Conservation (phyloP, 768 basidiomycete genomes). For the Chalciporus pseudorubinellus region DNA sequence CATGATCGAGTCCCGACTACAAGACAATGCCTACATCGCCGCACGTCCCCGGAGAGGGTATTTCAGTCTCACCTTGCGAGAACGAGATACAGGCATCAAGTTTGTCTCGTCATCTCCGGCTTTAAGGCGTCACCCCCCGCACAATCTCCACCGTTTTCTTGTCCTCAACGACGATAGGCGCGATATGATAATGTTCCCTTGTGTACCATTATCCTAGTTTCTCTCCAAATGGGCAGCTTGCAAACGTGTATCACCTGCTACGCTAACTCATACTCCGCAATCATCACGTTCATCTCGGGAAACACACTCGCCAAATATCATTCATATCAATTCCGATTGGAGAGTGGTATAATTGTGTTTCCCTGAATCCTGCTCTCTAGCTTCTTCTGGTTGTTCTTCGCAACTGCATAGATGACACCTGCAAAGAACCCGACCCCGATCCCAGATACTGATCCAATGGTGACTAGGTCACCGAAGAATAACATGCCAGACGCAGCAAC, state of each 20-base stretch:
- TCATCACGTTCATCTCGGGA: too few species aligned
- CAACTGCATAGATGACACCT: slow-evolving; percentile 87
- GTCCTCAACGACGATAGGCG: background rate
- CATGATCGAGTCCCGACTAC: too few species aligned
- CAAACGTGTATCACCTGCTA: background rate
- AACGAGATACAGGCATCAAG: too few species aligned
- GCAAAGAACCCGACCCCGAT: slow-evolving; percentile 88
- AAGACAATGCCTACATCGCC: too few species aligned
- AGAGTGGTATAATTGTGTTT: slow-evolving; percentile 60
- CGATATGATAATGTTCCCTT: background rate
- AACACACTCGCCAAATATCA: slow-evolving; percentile 3
- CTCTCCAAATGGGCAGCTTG: too few species aligned
- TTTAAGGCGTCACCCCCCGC: slow-evolving; percentile 34
- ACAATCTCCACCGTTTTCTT: slow-evolving; percentile 15
- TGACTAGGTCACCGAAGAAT: slow-evolving; percentile 91
- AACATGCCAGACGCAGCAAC: slow-evolving; percentile 99
- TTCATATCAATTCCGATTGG: slow-evolving; percentile 46
- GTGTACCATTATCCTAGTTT: background rate
- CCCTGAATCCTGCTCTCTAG: slow-evolving; percentile 54
- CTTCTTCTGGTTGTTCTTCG: slow-evolving; percentile 91
- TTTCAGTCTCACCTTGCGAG: too few species aligned
- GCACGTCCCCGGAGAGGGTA: too few species aligned
- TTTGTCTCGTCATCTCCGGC: slow-evolving; percentile 15
- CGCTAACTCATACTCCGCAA: slow-evolving; percentile 1
- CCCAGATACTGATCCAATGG: slow-evolving; percentile 84